A percentile compares a stretch with the other conserved stretches of the same genome.
Conservation (phyloP, 164 flowering plant species). For the Tetracentron sinense region DNA sequence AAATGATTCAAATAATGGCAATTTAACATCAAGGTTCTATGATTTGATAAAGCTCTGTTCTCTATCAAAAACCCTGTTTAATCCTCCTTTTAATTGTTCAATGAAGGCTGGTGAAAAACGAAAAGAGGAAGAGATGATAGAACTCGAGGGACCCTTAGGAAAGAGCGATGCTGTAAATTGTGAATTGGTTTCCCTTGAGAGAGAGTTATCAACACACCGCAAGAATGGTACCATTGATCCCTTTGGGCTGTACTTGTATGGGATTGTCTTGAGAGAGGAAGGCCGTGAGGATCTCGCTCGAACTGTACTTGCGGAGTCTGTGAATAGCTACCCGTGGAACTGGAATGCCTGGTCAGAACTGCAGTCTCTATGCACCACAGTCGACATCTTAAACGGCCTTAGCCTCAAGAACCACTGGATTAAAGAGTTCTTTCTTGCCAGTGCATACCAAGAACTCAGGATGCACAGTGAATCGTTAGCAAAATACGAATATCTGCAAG, state of each 20-base stretch:
- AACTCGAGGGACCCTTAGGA: conserved; percentile 88
- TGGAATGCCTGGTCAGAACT: conserved; percentile 98
- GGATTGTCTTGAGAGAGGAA: conserved; percentile 80
- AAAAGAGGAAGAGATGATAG: conserved; percentile 92
- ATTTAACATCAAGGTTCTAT: background rate
- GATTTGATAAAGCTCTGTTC: too few relatives aligned
- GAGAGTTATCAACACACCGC: conserved; percentile 61
- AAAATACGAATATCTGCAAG: conserved; percentile 70
- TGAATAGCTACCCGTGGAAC: conserved; percentile 95
- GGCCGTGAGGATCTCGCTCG: conserved; percentile 84
- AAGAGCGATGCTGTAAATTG: conserved; percentile 68
- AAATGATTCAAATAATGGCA: background rate
- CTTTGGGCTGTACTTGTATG: conserved; percentile 80
- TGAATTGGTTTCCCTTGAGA: conserved; percentile 73
- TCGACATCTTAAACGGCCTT: conserved; percentile 60
- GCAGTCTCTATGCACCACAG: conserved; percentile 74
- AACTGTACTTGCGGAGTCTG: conserved; percentile 79
- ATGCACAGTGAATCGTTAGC: conserved; percentile 72
- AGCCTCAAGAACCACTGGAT: conserved; percentile 90
- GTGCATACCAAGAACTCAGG: conserved; percentile 84
- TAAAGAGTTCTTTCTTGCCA: conserved; percentile 92
- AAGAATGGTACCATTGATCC: conserved; percentile 80
- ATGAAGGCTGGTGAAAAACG: conserved; percentile 94
- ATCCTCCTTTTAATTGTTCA: conserved; percentile 13
- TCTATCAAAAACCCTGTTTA: background rate